Evolutionary conservation across 208 protist species (phyloP).

Genomic region (Wallacemonas sp.): DNA sequence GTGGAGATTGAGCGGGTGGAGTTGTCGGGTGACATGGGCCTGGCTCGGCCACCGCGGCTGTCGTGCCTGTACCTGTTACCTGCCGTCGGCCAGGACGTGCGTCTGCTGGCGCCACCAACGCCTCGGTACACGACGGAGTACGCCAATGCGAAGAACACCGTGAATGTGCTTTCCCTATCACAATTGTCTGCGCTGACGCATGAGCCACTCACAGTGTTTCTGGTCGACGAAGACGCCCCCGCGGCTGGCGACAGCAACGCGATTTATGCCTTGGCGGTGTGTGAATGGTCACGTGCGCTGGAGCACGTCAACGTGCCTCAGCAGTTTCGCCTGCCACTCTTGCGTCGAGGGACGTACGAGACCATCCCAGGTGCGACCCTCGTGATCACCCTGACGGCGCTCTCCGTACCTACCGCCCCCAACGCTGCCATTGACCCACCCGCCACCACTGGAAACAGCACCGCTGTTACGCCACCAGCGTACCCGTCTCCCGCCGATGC

Average conservation of each 20-base stretch:
- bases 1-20: constrained; percentile 67
- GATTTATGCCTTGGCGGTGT: constrained; percentile 77
- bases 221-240: constrained; percentile 66
- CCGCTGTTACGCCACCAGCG: too few relatives aligned
- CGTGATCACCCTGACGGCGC: constrained; percentile 53
- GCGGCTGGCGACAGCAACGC: neutral
- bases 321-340: constrained; percentile 51
- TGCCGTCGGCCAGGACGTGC: constrained; percentile 51
- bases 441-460: too few relatives aligned
- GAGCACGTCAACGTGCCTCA: constrained; percentile 40
- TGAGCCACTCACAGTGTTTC: constrained; percentile 81
- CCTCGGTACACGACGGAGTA: constrained; percentile 71
- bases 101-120: constrained; percentile 61
- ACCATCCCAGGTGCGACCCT: constrained; percentile 52
- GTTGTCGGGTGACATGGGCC: constrained; percentile 41
- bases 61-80: constrained; percentile 76
- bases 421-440: too few relatives aligned
- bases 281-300: constrained; percentile 65
- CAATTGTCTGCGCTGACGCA: constrained; percentile 51
- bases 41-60: constrained; percentile 56
- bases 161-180: constrained; percentile 39
- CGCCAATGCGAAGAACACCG: constrained; percentile 31
- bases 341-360: constrained; percentile 34
- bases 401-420: constrained; percentile 12
- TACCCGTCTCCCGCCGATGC: too few relatives aligned